Evolutionary conservation across 345 rosid species (phyloP).

Genomic region (Boechera divaricarpa): DNA sequence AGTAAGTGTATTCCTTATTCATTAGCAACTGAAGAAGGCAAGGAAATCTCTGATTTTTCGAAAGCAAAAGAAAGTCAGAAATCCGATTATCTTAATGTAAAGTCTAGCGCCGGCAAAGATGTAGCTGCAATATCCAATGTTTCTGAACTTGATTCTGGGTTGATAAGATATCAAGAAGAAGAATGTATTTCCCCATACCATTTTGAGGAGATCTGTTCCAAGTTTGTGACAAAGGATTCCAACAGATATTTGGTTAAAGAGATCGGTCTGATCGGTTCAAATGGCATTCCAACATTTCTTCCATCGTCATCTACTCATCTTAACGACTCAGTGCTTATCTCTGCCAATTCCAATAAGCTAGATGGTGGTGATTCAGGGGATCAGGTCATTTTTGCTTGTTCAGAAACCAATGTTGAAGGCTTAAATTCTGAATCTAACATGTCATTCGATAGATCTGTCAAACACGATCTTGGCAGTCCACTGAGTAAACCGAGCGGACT

Average conservation of each 20-base stretch:
- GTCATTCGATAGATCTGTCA: constrained; percentile 36
- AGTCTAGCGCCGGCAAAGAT: constrained; percentile 46
- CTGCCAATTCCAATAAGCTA: constrained; percentile 46
- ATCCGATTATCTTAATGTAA: constrained; percentile 42
- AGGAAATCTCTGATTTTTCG: constrained; percentile 49
- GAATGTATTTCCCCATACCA: constrained; percentile 62
- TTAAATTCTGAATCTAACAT: constrained; percentile 42
- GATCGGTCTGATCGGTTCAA: constrained; percentile 85
- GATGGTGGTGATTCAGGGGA: constrained; percentile 45
- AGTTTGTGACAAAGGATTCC: constrained; percentile 80
- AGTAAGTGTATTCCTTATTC: constrained; percentile 59
- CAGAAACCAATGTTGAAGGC: constrained; percentile 43
- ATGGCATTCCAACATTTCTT: constrained; percentile 72
- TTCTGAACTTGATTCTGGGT: constrained; percentile 57
- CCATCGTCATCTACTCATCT: constrained; percentile 56
- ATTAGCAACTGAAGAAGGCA: constrained; percentile 52
- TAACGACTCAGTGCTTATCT: constrained; percentile 56
- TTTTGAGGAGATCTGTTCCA: constrained; percentile 71
- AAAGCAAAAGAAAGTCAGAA: constrained; percentile 55
- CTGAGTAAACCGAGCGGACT: constrained; percentile 42
- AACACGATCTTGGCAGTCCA: constrained; percentile 42
- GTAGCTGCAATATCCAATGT: constrained; percentile 47
- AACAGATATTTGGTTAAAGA: constrained; percentile 80
- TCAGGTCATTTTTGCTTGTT: constrained; percentile 40
- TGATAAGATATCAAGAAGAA: constrained; percentile 64